Conservation (phyloP, 2,329 filamentous ascomycete species). For the Truncatella angustata region DNA sequence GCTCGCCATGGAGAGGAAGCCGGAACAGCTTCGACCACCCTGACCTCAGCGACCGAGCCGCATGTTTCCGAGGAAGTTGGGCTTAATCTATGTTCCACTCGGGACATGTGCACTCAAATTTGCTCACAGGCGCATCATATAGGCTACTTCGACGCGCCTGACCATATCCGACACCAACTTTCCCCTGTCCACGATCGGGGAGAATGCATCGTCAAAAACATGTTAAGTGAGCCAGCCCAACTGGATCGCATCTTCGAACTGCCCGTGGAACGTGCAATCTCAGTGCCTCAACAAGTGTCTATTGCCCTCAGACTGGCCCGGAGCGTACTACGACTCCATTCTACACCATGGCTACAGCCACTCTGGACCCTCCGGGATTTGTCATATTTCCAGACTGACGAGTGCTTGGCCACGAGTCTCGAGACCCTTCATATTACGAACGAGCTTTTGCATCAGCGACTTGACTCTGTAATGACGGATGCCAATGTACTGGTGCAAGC, state of each 20-base stretch:
- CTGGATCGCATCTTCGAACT: neutral
- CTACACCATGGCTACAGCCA: neutral
- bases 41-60: neutral
- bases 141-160: slow-evolving; percentile 10
- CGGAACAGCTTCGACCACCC: neutral
- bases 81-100: neutral
- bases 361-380: neutral
- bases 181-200: too few relatives aligned
- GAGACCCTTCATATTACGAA: neutral
- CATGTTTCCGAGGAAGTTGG: too few relatives aligned
- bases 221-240: too few relatives aligned
- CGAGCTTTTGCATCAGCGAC: neutral
- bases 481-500: slow-evolving; percentile 7
- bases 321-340: neutral
- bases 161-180: slow-evolving; percentile 11
- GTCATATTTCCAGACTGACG: neutral
- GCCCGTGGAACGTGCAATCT: neutral
- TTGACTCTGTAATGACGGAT: neutral
- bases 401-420: neutral
- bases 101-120: slow-evolving; percentile 6
- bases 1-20: neutral
- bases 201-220: too few relatives aligned
- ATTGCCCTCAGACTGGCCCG: neutral
- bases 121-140: slow-evolving; percentile 5
- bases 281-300: neutral